Evolutionary conservation across 2,329 filamentous ascomycete species (phyloP).

Genomic region (Xylariaceae sp.): DNA sequence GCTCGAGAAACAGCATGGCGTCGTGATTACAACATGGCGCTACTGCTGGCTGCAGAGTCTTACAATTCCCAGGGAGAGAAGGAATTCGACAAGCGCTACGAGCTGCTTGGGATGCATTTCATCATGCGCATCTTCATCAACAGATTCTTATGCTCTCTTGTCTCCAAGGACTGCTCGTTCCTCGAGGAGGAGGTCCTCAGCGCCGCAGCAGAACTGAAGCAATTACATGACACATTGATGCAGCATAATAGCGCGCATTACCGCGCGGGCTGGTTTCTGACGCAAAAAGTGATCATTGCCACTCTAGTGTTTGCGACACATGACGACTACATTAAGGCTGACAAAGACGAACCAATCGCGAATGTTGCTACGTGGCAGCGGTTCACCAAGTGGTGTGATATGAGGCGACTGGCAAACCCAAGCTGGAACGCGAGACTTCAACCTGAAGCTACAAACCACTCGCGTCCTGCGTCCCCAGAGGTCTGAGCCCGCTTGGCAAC

Average conservation of each 20-base stretch:
- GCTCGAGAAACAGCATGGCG: background rate
- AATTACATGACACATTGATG: background rate
- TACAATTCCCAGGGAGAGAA: background rate
- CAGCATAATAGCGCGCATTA: background rate
- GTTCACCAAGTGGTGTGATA: background rate
- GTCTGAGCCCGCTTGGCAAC: background rate
- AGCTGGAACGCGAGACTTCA: too few species aligned
- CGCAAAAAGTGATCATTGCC: background rate
- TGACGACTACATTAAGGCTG: background rate
- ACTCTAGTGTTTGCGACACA: background rate
- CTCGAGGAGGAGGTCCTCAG: background rate
- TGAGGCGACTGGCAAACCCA: too few species aligned
- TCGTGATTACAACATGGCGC: background rate
- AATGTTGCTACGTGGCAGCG: background rate
- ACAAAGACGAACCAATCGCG: background rate
- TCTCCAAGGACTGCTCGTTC: background rate
- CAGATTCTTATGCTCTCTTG: background rate
- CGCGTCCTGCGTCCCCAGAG: too few species aligned
- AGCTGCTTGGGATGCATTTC: background rate
- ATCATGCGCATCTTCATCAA: background rate
- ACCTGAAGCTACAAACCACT: too few species aligned
- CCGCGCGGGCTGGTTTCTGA: background rate
- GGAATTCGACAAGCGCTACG: background rate
- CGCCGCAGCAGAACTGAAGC: background rate
- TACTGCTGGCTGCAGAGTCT: background rate